Percentiles rank a stretch among this genome's conserved stretches.
phyloP scores from a whole-genome alignment of 2,329 filamentous ascomycete species.

The Colletotrichum somersetense region DNA sequence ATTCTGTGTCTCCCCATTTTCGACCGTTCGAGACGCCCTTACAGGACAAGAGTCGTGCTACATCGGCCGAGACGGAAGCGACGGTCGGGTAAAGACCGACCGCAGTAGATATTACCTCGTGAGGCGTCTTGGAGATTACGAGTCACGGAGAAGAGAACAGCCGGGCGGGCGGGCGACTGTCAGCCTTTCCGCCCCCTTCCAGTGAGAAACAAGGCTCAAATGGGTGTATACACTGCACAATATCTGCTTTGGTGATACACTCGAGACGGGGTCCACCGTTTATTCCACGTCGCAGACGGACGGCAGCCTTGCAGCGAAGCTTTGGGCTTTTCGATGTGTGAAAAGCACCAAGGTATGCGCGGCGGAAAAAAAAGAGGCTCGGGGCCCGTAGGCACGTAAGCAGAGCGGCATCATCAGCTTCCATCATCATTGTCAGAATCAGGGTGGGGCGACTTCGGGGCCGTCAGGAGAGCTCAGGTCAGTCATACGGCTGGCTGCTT shows the following conservation, averaged over 20 bases:
- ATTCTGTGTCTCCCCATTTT: conserved; percentile 5
- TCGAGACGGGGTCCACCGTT: background rate
- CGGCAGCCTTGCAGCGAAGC: conserved; percentile 3
- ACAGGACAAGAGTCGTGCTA: background rate
- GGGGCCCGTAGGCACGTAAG: background rate
- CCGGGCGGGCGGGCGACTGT: background rate
- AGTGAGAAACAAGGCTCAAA: background rate
- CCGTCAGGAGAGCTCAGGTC: conserved; percentile 3
- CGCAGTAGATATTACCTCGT: too few relatives aligned
- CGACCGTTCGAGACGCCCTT: background rate
- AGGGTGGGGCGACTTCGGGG: conserved; percentile 25
- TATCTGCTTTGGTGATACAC: background rate
- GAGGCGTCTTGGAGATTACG: background rate
- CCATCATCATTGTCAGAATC: conserved; percentile 10
- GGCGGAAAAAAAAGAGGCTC: background rate
- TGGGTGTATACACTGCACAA: too few relatives aligned
- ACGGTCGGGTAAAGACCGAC: conserved; percentile 6
- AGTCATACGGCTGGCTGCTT: background rate
- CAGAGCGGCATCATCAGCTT: conserved; percentile 16
- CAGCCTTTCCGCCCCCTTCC: conserved; percentile 1
- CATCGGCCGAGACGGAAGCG: conserved; percentile 1
- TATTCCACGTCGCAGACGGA: conserved; percentile 14
- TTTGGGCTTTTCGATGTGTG: background rate
- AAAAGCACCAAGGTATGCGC: conserved; percentile 5
- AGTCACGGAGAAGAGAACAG: conserved; percentile 13